A percentile compares a stretch with the other conserved stretches of the same genome.
These are phyloP conservation scores for Coemansia brasiliensis DNA, from an alignment of 192 early-diverging fungal species.

Conservation along the genomic window DNA sequence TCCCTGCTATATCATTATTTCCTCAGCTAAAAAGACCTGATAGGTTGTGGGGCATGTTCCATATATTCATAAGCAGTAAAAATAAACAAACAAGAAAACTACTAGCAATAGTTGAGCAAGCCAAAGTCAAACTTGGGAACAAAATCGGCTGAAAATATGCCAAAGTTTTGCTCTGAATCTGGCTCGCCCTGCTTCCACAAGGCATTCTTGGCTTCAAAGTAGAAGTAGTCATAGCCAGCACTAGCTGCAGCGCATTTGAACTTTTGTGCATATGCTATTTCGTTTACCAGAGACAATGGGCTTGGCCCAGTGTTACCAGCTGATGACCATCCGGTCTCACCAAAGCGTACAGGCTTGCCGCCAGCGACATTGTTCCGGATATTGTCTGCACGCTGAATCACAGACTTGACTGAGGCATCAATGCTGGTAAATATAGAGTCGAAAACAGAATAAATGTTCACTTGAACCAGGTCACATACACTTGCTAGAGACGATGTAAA, in stretches of 20 bases:
- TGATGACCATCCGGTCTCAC: slow-evolving; percentile 50
- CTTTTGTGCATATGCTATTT: slow-evolving; percentile 29
- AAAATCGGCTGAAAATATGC: slow-evolving; percentile 26
- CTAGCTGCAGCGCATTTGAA: slow-evolving; percentile 37
- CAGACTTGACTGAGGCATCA: slow-evolving; percentile 32
- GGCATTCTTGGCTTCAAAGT: slow-evolving; percentile 55
- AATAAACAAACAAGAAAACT: neutral
- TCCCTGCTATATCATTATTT: no score
- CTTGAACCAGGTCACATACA: slow-evolving; percentile 41
- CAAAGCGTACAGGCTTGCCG: slow-evolving; percentile 37
- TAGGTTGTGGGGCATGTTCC: no score
- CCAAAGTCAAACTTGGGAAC: slow-evolving; percentile 35
- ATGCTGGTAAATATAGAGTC: slow-evolving; percentile 29
- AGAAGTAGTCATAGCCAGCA: slow-evolving; percentile 43
- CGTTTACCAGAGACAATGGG: slow-evolving; percentile 34
- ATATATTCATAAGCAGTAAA: no score
- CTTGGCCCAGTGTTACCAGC: slow-evolving; percentile 36
- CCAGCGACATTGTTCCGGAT: slow-evolving; percentile 31
- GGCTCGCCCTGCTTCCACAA: slow-evolving; percentile 36
- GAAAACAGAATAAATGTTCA: slow-evolving; percentile 53
- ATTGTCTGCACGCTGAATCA: slow-evolving; percentile 38
- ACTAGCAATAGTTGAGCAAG: slow-evolving; percentile 5
- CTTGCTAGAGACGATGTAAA: slow-evolving; percentile 33
- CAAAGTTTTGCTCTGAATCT: slow-evolving; percentile 45
- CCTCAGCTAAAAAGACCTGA: no score